Base-by-base conservation (phyloP, 1,139 yeast species). In the Candida sanyaensis region DNA sequence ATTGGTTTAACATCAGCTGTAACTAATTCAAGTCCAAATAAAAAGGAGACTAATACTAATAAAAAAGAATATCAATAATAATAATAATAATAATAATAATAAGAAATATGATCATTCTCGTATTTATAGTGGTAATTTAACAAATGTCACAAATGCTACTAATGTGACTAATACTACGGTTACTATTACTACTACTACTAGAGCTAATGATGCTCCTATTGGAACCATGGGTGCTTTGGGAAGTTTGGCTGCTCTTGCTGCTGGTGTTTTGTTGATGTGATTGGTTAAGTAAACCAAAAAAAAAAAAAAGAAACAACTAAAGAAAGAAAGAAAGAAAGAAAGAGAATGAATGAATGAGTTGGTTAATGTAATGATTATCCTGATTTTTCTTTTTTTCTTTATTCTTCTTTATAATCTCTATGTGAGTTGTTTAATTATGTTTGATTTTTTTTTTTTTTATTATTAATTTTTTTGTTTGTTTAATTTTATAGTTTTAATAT, bases 201-300 rank as follows among this genome's bases (percentile, higher is more conserved):
- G 11, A 11, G 17, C 41, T 11, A 43, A 38, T 37, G 45, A 37
- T 6, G 41, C 31, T 30, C 37, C 9, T 17, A 31, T n/a, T 33
- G 43, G 27, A 17, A 17, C 26, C 30, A 3, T 37, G 36, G 30
- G 24, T 43, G 10, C 21, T 11, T 30, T 37, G 24, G 41, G 41
- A 24, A 33, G 41, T 9, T 37, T 43, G 10, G 45, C 32, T 28
- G 45, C 41, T 21, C 13, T 43, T 31, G 26, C 32, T 37, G 45
- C 41, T 37, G 45, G 41, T 30, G 7, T 43, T 21, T 29, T 43
- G 26, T 43, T 43, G 37, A 12, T 43, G 29, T 43, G 29, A 37
- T 11, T 5, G 1, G 28, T 9, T 13, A 32, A 32, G 23, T 32
- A 6, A 21, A 6, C 6, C 21, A 17, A n/a, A n/a, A n/a, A n/a